Base-by-base conservation (phyloP, 1,284 basidiomycete genomes). In the Jaminaea rosea region DNA sequence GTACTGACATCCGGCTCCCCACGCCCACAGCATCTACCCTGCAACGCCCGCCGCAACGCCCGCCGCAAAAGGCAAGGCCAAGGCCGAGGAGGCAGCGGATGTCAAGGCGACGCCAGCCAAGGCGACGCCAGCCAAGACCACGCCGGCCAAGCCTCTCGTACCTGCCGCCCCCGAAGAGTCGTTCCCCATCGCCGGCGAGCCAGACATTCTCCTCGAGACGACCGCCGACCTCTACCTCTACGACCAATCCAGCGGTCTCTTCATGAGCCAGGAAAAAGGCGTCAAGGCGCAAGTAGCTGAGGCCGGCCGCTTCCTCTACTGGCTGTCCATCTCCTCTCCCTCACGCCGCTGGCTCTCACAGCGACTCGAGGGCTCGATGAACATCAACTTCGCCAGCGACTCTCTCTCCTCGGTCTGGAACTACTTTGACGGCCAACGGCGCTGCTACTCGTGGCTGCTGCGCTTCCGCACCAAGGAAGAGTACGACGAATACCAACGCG, bases 361-460 rank as follows among this genome's bases (percentile, higher is more conserved):
- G 74, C 88, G 87, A 69, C 82, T 85, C 63, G 80, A 82, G 46
- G 32, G 75, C 76, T 53, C 72, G 58, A 64, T 60, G 63, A 72
- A 70, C 51, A 67, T 70, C 56, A 63, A 65, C 54, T 65, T 70
- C 47, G 58, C 63, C 1, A 56, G 54, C 2, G 68, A 71, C 21
- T 62, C 70, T 41, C 60, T 74, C 32, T 87, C 89, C 1, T 80
- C 93, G 59, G 92, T 91, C 26, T 91, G 88, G 88, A 90, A 88
- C 58, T 75, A 69, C 56, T 73, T 67, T 45, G 80, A 81, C n/a
- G 78, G 80, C 49, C 81, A 83, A 32, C 61, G 75, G 13, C 74
- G 76, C 21, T 80, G 83, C 66, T 83, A 80, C 69, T 89, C 89
- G 52, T 91, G 90, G 89, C 83, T 87, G 52, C 79, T 97, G 65